Base-by-base conservation (phyloP, 495 filamentous ascomycete genomes). In the Haplographium delicatum region DNA sequence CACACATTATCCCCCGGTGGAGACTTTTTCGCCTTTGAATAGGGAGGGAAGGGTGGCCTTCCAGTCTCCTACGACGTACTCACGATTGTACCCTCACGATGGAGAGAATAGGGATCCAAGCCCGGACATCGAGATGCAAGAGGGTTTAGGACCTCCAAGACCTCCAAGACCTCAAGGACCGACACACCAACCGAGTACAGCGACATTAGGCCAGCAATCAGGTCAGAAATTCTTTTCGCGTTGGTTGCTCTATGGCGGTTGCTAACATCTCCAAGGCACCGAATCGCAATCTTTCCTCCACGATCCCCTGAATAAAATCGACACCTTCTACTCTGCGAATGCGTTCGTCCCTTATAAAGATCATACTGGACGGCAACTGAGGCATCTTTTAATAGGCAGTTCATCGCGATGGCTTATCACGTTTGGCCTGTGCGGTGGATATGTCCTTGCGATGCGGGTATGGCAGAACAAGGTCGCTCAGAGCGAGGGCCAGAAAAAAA, bases 401-500 rank as follows among this genome's bases (percentile, higher is more conserved):
- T 53, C 44, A 5, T 30, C 46, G 9, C 33, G 60, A 42, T 64
- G 51, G 50, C 13, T 55, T 3, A 51, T 64, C 10, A 62, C 59
- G 9, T 39, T 38, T 5, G 18, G 28, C 11, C 47, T 62, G 6
- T 59, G 56, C 16, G 42, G 19, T 13, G 53, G 22, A 4, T 54
- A 47, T 43, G 35, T 54, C 11, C 5, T 51, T 13, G 54, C 53
- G 5, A 48, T 53, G 5, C 16, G 37, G 7, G 31, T 42, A 2
- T 62, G 44, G 37, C 23, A 47, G 16, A 19, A 43, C 1, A 46
- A 53, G 24, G 44, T 30, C 7, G 51, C 50, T 16, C 22, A 52
- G 19, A 30, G 31, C 20, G 56, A 62, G 42, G 37, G 4, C 0
- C 15, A 43, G 19, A 64, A 62, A 47, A 53, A 44, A 27, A 16